Conservation (phyloP, 805 yeast species). For the Brettanomyces bruxellensis region DNA sequence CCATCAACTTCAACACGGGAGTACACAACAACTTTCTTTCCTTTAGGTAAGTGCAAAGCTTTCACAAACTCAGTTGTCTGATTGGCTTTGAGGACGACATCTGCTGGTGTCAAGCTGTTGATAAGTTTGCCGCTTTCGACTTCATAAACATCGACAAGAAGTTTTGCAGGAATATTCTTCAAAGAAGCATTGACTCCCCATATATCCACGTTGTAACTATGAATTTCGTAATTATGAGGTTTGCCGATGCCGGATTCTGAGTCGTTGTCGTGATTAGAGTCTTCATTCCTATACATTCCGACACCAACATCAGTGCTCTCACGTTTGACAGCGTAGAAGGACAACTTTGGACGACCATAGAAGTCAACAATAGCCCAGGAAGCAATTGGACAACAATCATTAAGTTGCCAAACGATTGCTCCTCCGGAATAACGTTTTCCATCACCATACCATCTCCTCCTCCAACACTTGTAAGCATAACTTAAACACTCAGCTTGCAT, state of each 20-base stretch:
- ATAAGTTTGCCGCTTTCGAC: constrained; percentile 25
- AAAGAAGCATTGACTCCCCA: constrained; percentile 33
- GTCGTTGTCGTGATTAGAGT: neutral
- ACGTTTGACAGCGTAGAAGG: constrained; percentile 38
- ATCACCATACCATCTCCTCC: constrained; percentile 33
- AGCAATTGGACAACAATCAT: constrained; percentile 46
- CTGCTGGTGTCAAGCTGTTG: constrained; percentile 3
- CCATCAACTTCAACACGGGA: constrained; percentile 2
- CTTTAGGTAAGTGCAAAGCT: constrained; percentile 4
- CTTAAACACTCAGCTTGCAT: constrained; percentile 43
- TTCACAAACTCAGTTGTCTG: constrained; percentile 7
- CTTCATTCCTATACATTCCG: constrained; percentile 26
- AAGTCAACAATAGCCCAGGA: constrained; percentile 42
- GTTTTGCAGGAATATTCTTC: constrained; percentile 12
- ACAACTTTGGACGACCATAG: constrained; percentile 34
- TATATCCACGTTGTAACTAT: constrained; percentile 24
- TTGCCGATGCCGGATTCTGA: constrained; percentile 12
- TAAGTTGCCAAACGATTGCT: constrained; percentile 44
- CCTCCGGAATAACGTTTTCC: constrained; percentile 33
- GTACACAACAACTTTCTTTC: constrained; percentile 7
- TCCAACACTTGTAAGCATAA: constrained; percentile 38
- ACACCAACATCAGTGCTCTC: constrained; percentile 26
- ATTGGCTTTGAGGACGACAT: constrained; percentile 1
- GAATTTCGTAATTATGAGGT: constrained; percentile 12
- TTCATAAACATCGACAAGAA: constrained; percentile 24